A percentile compares a stretch with the other conserved stretches of the same genome.
phyloP scores from a whole-genome alignment of 2,329 filamentous ascomycete species.

The Aureobasidium sp. region DNA sequence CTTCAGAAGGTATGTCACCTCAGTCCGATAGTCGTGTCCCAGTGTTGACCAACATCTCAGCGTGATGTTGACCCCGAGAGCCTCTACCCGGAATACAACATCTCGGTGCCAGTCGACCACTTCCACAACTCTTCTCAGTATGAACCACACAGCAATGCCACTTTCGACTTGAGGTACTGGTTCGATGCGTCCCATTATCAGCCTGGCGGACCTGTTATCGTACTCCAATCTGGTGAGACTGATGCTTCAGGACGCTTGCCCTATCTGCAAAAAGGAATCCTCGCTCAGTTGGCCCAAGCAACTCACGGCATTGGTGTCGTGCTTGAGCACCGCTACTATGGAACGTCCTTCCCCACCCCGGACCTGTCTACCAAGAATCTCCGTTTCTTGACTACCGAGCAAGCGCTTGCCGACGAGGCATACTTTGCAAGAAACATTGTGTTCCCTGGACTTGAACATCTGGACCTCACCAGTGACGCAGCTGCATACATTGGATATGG shows the following conservation, averaged over 20 bases:
- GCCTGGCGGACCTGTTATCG: constrained; percentile 71
- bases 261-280: constrained; percentile 71
- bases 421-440: constrained; percentile 71
- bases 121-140: constrained; percentile 76
- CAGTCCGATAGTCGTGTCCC: background rate
- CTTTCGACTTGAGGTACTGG: constrained; percentile 72
- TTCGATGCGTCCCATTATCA: constrained; percentile 72
- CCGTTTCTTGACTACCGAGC: constrained; percentile 76
- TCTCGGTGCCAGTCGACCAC: constrained; percentile 63
- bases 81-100: constrained; percentile 44
- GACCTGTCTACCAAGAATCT: constrained; percentile 64
- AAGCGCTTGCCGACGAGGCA: constrained; percentile 71
- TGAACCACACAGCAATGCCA: constrained; percentile 64
- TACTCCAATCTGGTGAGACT: constrained; percentile 68
- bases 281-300: constrained; percentile 61
- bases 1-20: background rate
- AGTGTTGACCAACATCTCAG: background rate
- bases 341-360: constrained; percentile 61
- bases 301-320: constrained; percentile 71
- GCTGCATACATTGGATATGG: constrained; percentile 75
- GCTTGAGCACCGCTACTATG: constrained; percentile 84
- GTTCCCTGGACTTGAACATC: constrained; percentile 62
- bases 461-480: constrained; percentile 57
- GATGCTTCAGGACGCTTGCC: constrained; percentile 55
- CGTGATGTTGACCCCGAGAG: constrained; percentile 28